Conservation (phyloP, 495 filamentous ascomycete genomes). For the Hyphodiscus hymeniophilus region DNA sequence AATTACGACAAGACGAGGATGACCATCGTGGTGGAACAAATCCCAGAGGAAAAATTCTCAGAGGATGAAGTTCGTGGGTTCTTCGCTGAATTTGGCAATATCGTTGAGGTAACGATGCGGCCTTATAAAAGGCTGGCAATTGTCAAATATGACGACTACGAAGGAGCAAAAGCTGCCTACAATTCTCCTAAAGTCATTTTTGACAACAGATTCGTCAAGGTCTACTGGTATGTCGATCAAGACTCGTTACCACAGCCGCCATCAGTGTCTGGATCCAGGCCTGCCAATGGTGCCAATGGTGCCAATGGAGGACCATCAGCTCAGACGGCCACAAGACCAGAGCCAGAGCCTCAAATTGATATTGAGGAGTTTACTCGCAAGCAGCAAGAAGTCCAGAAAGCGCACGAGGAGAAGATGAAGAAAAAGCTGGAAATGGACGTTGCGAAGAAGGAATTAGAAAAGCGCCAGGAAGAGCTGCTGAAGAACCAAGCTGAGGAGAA, state of each 20-base stretch:
- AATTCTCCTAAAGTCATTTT: constrained; percentile 91
- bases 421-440: constrained; percentile 68
- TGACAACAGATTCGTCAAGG: constrained; percentile 95
- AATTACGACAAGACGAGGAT: constrained; percentile 66
- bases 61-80: constrained; percentile 69
- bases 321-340: constrained; percentile 18
- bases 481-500: constrained; percentile 72
- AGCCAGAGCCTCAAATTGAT: constrained; percentile 53
- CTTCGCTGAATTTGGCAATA: constrained; percentile 77
- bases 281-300: neutral
- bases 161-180: constrained; percentile 71
- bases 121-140: constrained; percentile 70
- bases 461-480: constrained; percentile 64
- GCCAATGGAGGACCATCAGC: constrained; percentile 13
- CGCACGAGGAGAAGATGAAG: constrained; percentile 65
- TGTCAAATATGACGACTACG: constrained; percentile 69
- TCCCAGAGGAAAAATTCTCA: constrained; percentile 77
- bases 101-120: constrained; percentile 66
- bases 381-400: constrained; percentile 72
- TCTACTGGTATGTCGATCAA: constrained; percentile 81
- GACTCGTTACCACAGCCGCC: constrained; percentile 18
- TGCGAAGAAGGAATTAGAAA: constrained; percentile 63
- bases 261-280: constrained; percentile 10
- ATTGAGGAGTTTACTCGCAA: constrained; percentile 67
- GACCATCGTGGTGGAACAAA: constrained; percentile 85